Percentiles rank a stretch among this genome's conserved stretches.
Conservation (phyloP, 2,329 filamentous ascomycete genomes). For the Alternaria metachromatica region DNA sequence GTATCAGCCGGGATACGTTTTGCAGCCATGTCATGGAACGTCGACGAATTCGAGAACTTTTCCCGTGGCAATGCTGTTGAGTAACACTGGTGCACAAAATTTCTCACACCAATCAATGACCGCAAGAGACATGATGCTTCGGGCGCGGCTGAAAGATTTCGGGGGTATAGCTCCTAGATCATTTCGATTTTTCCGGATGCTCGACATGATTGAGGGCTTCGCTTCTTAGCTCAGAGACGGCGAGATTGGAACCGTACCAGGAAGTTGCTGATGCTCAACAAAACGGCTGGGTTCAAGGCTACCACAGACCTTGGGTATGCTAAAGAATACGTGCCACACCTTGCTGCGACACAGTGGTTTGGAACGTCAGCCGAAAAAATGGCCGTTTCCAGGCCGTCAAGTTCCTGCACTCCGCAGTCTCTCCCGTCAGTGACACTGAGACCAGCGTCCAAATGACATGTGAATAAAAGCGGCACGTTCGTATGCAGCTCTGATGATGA, state of each 20-base stretch:
- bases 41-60: background rate
- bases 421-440: background rate
- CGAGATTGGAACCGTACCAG: background rate
- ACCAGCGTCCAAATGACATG: background rate
- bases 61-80: background rate
- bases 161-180: constrained; percentile 6
- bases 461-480: background rate
- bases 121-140: background rate
- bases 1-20: background rate
- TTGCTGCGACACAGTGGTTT: background rate
- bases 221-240: background rate
- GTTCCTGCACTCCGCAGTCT: background rate
- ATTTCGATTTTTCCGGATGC: background rate
- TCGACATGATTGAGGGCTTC: background rate
- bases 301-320: background rate
- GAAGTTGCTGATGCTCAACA: background rate
- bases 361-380: background rate
- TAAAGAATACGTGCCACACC: background rate
- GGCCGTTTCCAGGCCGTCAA: background rate
- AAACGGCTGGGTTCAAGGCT: background rate
- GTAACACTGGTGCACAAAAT: background rate
- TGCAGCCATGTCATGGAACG: background rate
- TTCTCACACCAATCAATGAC: background rate
- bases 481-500: background rate
- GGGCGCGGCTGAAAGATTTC: constrained; percentile 7